Evolutionary conservation across 441 rosid genomes (phyloP).

Genomic region (Omphalea diandra): DNA sequence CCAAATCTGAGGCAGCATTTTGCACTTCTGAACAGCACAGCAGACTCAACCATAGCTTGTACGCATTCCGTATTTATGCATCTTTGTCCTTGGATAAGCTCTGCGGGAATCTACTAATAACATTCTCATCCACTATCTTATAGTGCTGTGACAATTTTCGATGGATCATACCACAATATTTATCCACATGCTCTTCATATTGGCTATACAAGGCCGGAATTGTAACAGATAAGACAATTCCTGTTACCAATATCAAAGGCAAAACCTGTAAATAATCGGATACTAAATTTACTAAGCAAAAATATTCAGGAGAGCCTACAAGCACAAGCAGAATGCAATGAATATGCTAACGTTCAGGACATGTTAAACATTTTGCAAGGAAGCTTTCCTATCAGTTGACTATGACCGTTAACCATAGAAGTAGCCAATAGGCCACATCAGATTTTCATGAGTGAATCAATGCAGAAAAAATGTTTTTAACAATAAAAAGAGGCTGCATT

Average conservation of each 20-base stretch:
- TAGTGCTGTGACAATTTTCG: constrained; percentile 64
- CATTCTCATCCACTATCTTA: constrained; percentile 78
- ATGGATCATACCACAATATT: constrained; percentile 68
- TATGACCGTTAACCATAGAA: background rate
- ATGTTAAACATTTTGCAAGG: background rate
- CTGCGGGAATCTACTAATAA: constrained; percentile 65
- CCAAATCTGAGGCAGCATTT: background rate
- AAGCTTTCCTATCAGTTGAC: constrained; percentile 9
- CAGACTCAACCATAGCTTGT: background rate
- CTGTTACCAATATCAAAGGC: constrained; percentile 42
- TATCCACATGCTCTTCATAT: constrained; percentile 64
- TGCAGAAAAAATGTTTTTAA: background rate
- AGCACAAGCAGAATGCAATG: background rate
- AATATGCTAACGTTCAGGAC: background rate
- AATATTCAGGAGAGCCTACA: background rate
- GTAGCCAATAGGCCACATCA: too few species aligned
- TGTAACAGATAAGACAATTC: constrained; percentile 68
- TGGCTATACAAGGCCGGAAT: constrained; percentile 74
- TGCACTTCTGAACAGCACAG: background rate
- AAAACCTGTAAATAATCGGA: constrained; percentile 13
- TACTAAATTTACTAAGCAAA: background rate
- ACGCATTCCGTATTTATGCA: constrained; percentile 19
- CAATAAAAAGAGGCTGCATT: background rate
- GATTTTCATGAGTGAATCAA: background rate
- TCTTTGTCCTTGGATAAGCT: constrained; percentile 66